A percentile compares a stretch with the other conserved stretches of the same genome.
phyloP scores from a whole-genome alignment of 345 rosid genomes.

The Pistacia vera region DNA sequence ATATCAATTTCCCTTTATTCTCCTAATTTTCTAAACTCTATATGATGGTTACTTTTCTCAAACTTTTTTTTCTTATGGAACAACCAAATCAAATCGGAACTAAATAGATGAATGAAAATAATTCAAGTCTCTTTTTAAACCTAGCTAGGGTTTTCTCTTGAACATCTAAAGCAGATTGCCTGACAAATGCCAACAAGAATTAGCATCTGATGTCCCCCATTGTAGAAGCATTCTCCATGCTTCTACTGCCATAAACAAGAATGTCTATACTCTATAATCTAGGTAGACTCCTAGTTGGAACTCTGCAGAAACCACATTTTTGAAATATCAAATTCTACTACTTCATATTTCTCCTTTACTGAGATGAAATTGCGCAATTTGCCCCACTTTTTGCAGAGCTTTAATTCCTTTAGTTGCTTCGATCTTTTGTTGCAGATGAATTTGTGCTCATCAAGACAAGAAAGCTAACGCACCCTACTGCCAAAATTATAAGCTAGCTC shows the following conservation, averaged over 20 bases:
- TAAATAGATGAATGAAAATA: too few species aligned
- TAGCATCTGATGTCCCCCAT: background rate
- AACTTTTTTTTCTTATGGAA: too few species aligned
- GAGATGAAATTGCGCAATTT: background rate
- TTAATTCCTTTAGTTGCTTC: background rate
- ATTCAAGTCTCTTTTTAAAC: too few species aligned
- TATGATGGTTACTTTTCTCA: too few species aligned
- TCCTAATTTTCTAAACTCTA: too few species aligned
- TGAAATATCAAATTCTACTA: too few species aligned
- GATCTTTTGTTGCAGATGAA: background rate
- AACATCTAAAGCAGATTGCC: background rate
- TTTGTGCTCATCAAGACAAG: background rate
- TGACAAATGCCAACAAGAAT: slow-evolving; percentile 1
- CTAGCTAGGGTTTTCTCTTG: too few species aligned
- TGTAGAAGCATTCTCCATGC: background rate
- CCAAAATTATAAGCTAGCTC: too few species aligned
- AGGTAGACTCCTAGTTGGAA: background rate
- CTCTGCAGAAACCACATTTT: background rate
- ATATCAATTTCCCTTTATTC: too few species aligned
- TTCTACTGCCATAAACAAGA: background rate
- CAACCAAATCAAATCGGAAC: too few species aligned
- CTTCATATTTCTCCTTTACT: background rate
- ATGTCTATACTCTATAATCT: background rate
- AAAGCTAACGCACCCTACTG: background rate
- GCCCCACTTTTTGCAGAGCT: background rate